Percentiles rank a stretch among this genome's conserved stretches.
phyloP scores from a whole-genome alignment of 306 rosid genomes.

The Malus domestica region DNA sequence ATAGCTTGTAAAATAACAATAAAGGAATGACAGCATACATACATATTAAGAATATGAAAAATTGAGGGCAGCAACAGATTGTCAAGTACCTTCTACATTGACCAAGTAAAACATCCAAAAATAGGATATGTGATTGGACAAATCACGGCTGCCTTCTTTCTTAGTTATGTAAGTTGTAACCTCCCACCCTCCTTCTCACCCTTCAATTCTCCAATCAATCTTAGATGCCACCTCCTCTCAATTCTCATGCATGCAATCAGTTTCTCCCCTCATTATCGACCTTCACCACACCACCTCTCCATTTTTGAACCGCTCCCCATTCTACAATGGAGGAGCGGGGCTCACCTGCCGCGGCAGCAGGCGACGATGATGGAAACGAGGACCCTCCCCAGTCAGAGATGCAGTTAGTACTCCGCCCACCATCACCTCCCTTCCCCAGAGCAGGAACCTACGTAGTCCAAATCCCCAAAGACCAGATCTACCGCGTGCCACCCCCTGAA shows the following conservation, averaged over 20 bases:
- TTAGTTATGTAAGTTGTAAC: slow-evolving; percentile 10
- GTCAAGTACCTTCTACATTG: neutral
- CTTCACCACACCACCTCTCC: neutral
- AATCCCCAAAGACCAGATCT: slow-evolving; percentile 57
- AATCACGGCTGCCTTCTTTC: slow-evolving; percentile 3
- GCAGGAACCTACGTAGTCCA: slow-evolving; percentile 50
- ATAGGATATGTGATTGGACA: neutral
- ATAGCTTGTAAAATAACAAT: neutral
- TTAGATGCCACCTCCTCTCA: slow-evolving; percentile 7
- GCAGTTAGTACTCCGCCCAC: neutral
- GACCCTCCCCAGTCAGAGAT: neutral
- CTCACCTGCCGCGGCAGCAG: neutral
- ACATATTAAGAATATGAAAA: neutral
- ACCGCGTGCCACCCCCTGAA: slow-evolving; percentile 50
- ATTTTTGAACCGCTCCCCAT: slow-evolving; percentile 18
- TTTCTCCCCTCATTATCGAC: neutral
- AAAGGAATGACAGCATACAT: neutral
- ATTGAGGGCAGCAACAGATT: neutral
- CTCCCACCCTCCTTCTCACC: slow-evolving; percentile 9
- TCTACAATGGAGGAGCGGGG: slow-evolving; percentile 44
- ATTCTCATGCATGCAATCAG: slow-evolving; percentile 28
- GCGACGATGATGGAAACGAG: neutral
- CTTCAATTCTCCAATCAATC: slow-evolving; percentile 1
- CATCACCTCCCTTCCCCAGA: neutral
- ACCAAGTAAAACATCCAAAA: slow-evolving; percentile 5